Base-by-base conservation (phyloP, 768 basidiomycete genomes). In the Suillus fuscotomentosus region DNA sequence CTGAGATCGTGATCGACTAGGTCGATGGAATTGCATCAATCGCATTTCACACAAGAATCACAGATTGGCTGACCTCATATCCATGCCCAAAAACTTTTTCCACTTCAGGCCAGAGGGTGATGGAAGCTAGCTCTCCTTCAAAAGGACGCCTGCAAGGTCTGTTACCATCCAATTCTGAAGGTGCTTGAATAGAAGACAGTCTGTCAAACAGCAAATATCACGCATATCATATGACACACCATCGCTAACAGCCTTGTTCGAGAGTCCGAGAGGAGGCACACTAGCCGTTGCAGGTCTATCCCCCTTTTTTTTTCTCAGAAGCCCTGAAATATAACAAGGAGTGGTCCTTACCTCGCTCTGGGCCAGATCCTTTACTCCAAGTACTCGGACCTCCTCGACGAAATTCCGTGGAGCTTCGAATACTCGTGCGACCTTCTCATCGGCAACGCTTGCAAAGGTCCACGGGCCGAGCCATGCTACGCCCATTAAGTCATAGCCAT, bases 1-100 rank as follows among this genome's bases (percentile, higher is more conserved):
- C 83, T 0, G 89, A 87, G 13, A 98, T 78, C 0, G 91, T 84
- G 55, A 96, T 91, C 9, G 92, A 90, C 94, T 97, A 64, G 15
- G 57, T 24, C 6, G 54, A 48, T 53, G 61, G 34, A 59, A 43
- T 15, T 39, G 54, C 48, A 36, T 66, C 27, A 36, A 22, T 50
- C 34, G 15, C 20, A 36, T 41, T 60, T 45, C 42, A 63, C n/a
- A 11, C 3, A 39, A 51, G 24, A 61, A 2, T 31, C n/a, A 67
- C 55, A 6, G 20, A 38, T 64, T 22, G n/a, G 55, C 78, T 60
- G 65, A 91, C 94, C 85, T 99, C 97, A 70, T 98, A 99, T 48
- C 97, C 95, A 75, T 99, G 97, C 5, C 97, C 97, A 74, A 97
- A 99, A 0, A 99, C 82, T 74, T 99, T 99, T 70, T 99, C 97